These are phyloP conservation scores for Mycena epipterygia DNA, from an alignment of 768 basidiomycete species.

Conservation along the genomic window DNA sequence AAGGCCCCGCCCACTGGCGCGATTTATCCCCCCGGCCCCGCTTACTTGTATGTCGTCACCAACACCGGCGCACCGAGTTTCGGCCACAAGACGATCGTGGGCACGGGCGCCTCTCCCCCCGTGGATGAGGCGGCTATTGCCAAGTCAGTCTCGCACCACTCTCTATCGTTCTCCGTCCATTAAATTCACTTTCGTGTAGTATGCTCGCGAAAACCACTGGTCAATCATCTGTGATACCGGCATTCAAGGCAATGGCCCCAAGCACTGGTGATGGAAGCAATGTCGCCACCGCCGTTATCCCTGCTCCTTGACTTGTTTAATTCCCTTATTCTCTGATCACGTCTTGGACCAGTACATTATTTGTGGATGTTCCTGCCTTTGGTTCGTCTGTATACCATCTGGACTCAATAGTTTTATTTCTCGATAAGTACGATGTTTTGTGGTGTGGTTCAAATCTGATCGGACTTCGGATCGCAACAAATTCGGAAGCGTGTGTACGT, in stretches of 20 bases:
- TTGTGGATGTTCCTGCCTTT: no score
- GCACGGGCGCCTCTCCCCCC: conserved; percentile 53
- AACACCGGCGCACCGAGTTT: conserved; percentile 51
- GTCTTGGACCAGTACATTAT: not conserved
- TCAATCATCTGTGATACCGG: conserved; percentile 16
- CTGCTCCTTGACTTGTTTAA: conserved; percentile 13
- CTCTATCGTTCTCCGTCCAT: not conserved
- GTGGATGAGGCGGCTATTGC: conserved; percentile 40
- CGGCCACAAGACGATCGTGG: conserved; percentile 51
- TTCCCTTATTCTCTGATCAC: no score
- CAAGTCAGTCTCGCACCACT: conserved; percentile 16
- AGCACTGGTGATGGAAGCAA: conserved; percentile 27
- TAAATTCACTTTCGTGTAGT: not conserved
- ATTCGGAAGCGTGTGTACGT: no score
- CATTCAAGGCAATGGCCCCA: conserved; percentile 29
- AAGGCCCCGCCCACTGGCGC: conserved; percentile 52
- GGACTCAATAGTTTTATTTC: no score
- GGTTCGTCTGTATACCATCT: no score
- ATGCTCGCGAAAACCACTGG: conserved; percentile 23
- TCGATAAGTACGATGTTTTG: no score
- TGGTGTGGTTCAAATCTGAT: no score
- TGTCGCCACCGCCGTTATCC: conserved; percentile 30
- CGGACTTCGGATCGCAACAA: no score
- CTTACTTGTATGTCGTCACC: conserved; percentile 50
- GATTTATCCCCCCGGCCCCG: conserved; percentile 58